Evolutionary conservation across 2,329 filamentous ascomycete genomes (phyloP), one percentile per base, ranked within the genome.

Genomic region (Penicillium sp.): DNA sequence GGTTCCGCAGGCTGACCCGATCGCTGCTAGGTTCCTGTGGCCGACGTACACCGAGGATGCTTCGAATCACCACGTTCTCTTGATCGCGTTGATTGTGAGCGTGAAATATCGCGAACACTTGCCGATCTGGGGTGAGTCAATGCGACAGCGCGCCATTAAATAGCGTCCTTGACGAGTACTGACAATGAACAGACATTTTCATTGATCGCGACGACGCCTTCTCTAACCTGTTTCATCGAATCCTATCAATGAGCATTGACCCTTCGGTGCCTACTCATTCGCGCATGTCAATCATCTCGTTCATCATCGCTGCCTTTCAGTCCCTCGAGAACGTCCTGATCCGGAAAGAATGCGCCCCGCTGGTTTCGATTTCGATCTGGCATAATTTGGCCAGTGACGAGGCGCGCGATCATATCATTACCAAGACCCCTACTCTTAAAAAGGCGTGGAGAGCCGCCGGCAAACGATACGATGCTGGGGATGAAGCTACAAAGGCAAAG

Each of bases 311-410:
- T 50, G 85, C 90, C 23, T 98, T 95, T 60, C 89, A 96, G 63
- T 95, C 88, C 31, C 73, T 98, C 20, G 93, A 98, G 61, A 89
- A 81, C 59, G 77, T 78, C 25, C 77, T 94, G 39, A 85, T 98
- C 33, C 82, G 92, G 46, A 96, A 95, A 63, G 92, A 98, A 70
- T 96, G 92, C 64, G 92, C 90, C 5, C 87, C 93, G 1, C 71
- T 98, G 35, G 90, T 98, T 13, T 92, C 88, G 9, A 95, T 98
- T 53, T 83, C 85, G 1, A 87, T 92, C 54, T 98, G 92, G 92
- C 86, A 96, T 56, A 93, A 95, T 58, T 69, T 98, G 25, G 84
- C 85, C 18, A 84, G 77, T 39, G 87, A 93, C 22, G 74, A 76
- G 41, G 77, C 80, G 46, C 78, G 87, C 50, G 85, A 94, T 37